phyloP scores from a whole-genome alignment of 2,329 filamentous ascomycete genomes.

The Xylaria sp. region DNA sequence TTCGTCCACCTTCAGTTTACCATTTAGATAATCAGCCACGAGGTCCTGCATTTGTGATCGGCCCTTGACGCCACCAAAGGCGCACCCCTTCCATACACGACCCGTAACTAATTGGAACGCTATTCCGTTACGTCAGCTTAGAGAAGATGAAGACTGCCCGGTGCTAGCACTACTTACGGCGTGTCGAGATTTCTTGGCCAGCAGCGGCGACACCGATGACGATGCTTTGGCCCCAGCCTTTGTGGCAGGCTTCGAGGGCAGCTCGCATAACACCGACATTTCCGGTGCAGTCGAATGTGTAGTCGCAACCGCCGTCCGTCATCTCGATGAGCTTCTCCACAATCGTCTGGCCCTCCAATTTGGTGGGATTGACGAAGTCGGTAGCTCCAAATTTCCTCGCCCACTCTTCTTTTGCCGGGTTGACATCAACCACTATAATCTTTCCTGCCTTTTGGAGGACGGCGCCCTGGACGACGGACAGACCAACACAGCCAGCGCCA shows the following conservation, averaged over 20 bases:
- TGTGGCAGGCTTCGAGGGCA: constrained; percentile 97
- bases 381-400: constrained; percentile 94
- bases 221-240: constrained; percentile 98
- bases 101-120: constrained; percentile 99
- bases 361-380: constrained; percentile 93
- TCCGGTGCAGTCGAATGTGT: constrained; percentile 99
- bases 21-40: constrained; percentile 88
- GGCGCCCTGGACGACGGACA: constrained; percentile 94
- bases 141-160: background rate
- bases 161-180: constrained; percentile 71
- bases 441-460: constrained; percentile 82
- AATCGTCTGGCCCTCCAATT: constrained; percentile 81
- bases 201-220: constrained; percentile 97
- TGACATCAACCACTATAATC: constrained; percentile 81
- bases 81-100: constrained; percentile 96
- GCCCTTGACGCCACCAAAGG: constrained; percentile 98
- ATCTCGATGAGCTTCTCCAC: constrained; percentile 95
- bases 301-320: constrained; percentile 98
- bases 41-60: constrained; percentile 89
- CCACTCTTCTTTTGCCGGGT: constrained; percentile 92
- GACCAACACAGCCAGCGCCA: constrained; percentile 93
- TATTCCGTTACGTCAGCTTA: constrained; percentile 53
- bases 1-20: constrained; percentile 96
- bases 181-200: constrained; percentile 92
- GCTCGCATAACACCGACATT: constrained; percentile 94